Base-by-base conservation (phyloP, 768 basidiomycete genomes). In the Porpolomopsis calyptriformis region DNA sequence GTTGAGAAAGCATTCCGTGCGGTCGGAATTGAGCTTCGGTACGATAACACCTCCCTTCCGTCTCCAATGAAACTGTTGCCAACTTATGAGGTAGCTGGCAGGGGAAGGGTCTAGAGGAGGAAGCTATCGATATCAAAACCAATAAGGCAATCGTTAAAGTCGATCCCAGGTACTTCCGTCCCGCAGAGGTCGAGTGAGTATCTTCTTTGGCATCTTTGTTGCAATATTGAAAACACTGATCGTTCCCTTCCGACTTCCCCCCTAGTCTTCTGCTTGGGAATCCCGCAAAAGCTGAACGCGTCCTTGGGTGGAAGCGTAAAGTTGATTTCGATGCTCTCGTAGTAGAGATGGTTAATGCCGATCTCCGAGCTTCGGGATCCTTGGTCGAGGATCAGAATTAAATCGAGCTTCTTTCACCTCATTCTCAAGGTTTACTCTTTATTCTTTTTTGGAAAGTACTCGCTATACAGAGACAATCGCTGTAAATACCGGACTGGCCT, bases 161-260 rank as follows among this genome's bases (percentile, higher is more conserved):
- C 31, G 94, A 98, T 65, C 61, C 84, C 20, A 72, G 72, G 53
- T 94, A 96, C 71, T 96, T 92, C 84, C 85, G 92, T 63, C 89
- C 89, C 7, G 86, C 88, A 16, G 89, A 93, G 78, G 90, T 94
- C 65, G 90, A 94, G 82, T 89, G 57, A 51, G 85, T 81, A 12
- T 51, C 19, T 27, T 33, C 22, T 45, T 23, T 22, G 29, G 25
- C 36, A 16, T 20, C 26, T 38, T 12, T 22, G 9, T 45, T 41
- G 35, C 40, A 35, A 19, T 14, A 19, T 33, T 40, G 8, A n/a
- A n/a, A 26, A 39, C 31, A 40, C 22, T 50, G 16, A 52, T 44
- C 36, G 24, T 48, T 25, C 45, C 39, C 40, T 49, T 52, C 43
- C 27, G 36, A 16, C 40, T 40, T 51, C 22, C 57, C 43, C 19